These are phyloP conservation scores for Erigeron philadelphicus DNA, from an alignment of 140 eudicot species.

Conservation along the genomic window DNA sequence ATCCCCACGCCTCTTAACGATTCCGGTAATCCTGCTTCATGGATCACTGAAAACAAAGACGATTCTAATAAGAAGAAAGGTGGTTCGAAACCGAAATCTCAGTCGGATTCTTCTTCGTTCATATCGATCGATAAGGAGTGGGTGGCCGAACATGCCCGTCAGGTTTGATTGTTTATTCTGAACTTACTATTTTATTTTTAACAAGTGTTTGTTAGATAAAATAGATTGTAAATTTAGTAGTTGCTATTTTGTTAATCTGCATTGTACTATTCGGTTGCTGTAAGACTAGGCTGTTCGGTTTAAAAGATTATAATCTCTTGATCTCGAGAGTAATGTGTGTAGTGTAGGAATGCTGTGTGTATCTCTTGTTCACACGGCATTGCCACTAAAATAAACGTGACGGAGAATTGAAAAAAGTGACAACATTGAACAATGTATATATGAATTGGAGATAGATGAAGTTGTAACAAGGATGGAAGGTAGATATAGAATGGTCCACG, in stretches of 20 bases:
- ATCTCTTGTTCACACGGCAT: too few species aligned
- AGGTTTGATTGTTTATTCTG: constrained; percentile 34
- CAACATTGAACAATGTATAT: too few species aligned
- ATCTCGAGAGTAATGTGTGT: too few species aligned
- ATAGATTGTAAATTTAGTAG: neutral
- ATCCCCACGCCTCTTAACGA: constrained; percentile 81
- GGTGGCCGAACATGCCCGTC: constrained; percentile 95
- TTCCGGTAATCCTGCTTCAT: constrained; percentile 63
- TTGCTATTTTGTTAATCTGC: neutral
- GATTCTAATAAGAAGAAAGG: constrained; percentile 45
- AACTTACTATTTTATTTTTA: neutral
- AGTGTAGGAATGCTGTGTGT: too few species aligned
- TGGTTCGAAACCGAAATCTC: constrained; percentile 46
- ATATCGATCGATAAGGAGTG: constrained; percentile 71
- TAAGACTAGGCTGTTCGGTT: neutral
- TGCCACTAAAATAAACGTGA: too few species aligned
- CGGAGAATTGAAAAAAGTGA: too few species aligned
- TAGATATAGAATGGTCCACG: too few species aligned
- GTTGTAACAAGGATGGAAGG: too few species aligned
- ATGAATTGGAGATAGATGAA: too few species aligned
- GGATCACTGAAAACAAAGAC: constrained; percentile 34
- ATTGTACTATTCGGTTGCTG: neutral
- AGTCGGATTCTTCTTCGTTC: constrained; percentile 33
- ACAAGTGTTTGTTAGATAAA: neutral
- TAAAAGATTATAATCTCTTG: neutral